A percentile compares a stretch with the other conserved stretches of the same genome.
Conservation (phyloP, 2,329 filamentous ascomycete species). For the Diaporthe sp. region DNA sequence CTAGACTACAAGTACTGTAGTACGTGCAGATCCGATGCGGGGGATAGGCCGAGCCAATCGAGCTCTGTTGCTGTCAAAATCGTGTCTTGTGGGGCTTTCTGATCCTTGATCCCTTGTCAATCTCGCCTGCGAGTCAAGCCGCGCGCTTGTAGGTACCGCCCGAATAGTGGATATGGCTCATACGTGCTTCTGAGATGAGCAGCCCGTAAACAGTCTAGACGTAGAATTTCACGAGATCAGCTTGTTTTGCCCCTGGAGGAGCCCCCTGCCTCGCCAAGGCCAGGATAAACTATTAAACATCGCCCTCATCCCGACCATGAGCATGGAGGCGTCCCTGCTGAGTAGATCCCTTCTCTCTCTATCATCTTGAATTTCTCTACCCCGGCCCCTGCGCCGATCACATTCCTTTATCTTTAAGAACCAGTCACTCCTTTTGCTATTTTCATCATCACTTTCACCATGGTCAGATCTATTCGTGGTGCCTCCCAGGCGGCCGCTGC, state of each 20-base stretch:
- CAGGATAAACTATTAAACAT: conserved; percentile 22
- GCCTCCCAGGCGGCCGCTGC: conserved; percentile 12
- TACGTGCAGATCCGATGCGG: conserved; percentile 18
- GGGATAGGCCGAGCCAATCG: conserved; percentile 19
- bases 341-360: conserved; percentile 9
- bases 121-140: conserved; percentile 30
- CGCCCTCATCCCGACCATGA: not conserved
- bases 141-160: conserved; percentile 22
- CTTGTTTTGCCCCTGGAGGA: not conserved
- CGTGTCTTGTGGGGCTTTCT: not conserved
- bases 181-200: not conserved
- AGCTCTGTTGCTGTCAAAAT: conserved; percentile 18
- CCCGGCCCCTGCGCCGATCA: conserved; percentile 19
- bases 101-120: conserved; percentile 19
- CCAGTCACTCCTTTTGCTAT: conserved; percentile 21
- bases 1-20: too few species aligned
- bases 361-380: not conserved
- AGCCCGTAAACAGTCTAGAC: not conserved
- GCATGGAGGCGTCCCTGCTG: conserved; percentile 3
- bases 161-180: not conserved
- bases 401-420: not conserved
- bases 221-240: conserved; percentile 21
- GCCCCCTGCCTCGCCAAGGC: conserved; percentile 3
- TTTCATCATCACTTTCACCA: not conserved
- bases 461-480: conserved; percentile 16